Base-by-base conservation (phyloP, 1,284 basidiomycete species). In the Naganishia albida region DNA sequence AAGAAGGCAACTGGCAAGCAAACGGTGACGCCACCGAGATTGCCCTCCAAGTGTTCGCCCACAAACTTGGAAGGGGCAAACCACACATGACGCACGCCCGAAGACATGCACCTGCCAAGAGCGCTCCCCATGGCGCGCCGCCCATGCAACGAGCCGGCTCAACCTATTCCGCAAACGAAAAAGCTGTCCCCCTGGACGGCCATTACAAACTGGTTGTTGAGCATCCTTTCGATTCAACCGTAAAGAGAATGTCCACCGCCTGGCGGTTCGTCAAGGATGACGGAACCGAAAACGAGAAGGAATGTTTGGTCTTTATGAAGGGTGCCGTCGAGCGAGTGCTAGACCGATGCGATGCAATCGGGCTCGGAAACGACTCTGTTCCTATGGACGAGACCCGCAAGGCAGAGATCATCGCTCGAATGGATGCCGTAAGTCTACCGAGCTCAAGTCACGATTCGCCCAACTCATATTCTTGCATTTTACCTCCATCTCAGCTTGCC, bases 1-100 rank as follows among this genome's bases (percentile, higher is more conserved):
- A 70, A 43, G 78, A 81, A 16, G 83, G 82, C 25, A 77, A 81
- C 64, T 88, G 87, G 87, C 82, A 84, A 44, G 85, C 86, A 0
- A 85, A 85, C 51, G 88, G 88, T 34, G 87, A 89, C 70, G 85
- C 87, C 1, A 89, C 88, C 18, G 84, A 86, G 72, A 81, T 84
- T 40, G 86, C 86, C 0, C 81, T 88, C 7, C 86, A 87, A 74
- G 86, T 87, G 7, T 85, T 85, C 62, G 84, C 85, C 0, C 82
- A 84, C 69, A 83, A 83, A 67, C 74, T 81, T 42, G 79, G 79
- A 12, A 76, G 75, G 60, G 78, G 79, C 20, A 79, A 80, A 68
- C 75, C 76, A 12, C 75, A 75, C 62, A 72, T 79, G 51, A 82
- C 78, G 30, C 55, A 63, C n/a, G 50, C 55, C 20, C 51, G 57